Evolutionary conservation across 805 yeast genomes (phyloP).

Genomic region (Kluyveromyces aestuarii): DNA sequence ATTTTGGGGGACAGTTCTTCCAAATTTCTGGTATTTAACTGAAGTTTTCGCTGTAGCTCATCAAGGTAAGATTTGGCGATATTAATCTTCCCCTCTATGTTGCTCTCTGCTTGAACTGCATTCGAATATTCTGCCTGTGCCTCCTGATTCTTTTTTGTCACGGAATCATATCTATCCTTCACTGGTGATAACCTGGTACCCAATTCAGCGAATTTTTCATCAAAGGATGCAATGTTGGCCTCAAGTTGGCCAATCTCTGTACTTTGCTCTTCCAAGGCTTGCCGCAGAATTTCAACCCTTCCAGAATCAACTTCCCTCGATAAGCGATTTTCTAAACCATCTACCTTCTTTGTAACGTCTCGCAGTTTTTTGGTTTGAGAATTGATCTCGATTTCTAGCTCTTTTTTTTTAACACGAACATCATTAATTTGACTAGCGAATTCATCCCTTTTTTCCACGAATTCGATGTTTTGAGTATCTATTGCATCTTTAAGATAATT

Average conservation of each 20-base stretch:
- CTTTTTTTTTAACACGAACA: conserved; percentile 5
- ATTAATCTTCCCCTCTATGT: background rate
- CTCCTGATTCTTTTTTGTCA: background rate
- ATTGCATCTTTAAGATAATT: conserved; percentile 16
- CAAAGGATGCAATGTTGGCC: background rate
- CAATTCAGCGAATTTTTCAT: background rate
- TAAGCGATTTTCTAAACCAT: conserved; percentile 15
- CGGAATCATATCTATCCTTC: background rate
- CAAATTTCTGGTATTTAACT: conserved; percentile 12
- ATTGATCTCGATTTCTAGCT: conserved; percentile 24
- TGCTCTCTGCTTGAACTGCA: background rate
- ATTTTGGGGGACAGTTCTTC: conserved; percentile 12
- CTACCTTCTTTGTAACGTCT: conserved; percentile 21
- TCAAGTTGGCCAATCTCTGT: background rate
- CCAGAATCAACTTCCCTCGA: conserved; percentile 25
- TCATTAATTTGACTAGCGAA: conserved; percentile 7
- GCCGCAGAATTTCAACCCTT: background rate
- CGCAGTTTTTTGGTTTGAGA: conserved; percentile 19
- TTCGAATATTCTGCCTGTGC: background rate
- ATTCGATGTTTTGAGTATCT: conserved; percentile 12
- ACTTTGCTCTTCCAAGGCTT: background rate
- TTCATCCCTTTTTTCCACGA: conserved; percentile 19
- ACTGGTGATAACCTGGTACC: background rate
- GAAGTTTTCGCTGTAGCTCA: background rate
- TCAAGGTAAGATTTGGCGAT: background rate